Evolutionary conservation across 2,329 filamentous ascomycete genomes (phyloP).

Genomic region (Penicillium sclerotigenum): DNA sequence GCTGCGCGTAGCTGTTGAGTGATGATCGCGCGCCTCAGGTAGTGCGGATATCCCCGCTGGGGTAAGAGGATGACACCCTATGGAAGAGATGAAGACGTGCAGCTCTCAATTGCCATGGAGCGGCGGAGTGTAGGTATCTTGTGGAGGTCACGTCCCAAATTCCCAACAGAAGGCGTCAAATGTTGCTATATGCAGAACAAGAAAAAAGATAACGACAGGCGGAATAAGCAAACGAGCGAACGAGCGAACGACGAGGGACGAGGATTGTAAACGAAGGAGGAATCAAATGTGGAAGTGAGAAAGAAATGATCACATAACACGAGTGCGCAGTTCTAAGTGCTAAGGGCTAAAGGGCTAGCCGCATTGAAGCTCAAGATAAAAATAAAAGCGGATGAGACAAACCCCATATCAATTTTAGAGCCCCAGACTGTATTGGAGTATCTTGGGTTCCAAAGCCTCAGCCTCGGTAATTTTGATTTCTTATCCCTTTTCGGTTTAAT

Average conservation of each 20-base stretch:
- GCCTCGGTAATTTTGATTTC: not conserved
- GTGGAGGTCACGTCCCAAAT: not conserved
- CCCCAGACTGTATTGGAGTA: not conserved
- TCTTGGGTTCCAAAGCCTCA: not conserved
- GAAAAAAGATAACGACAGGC: slow-evolving; percentile 1
- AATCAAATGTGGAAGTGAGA: not conserved
- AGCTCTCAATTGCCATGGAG: slow-evolving; percentile 2
- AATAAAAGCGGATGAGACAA: slow-evolving; percentile 10
- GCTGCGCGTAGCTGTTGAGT: not conserved
- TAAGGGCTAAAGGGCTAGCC: slow-evolving; percentile 6
- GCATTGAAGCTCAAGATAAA: slow-evolving; percentile 9
- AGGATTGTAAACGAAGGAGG: not conserved
- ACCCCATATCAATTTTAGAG: slow-evolving; percentile 6
- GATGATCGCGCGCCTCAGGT: not conserved
- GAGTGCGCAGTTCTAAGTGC: not conserved
- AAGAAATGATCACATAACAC: slow-evolving; percentile 1
- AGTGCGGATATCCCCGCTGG: not conserved
- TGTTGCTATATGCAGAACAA: not conserved
- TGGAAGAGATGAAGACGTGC: not conserved
- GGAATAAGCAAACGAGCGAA: not conserved
- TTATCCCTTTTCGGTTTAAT: not conserved
- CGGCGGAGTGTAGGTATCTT: not conserved
- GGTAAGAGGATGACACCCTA: not conserved
- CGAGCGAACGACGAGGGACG: not conserved
- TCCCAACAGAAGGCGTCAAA: not conserved